phyloP scores from a whole-genome alignment of 176 grass and related monocot species.

The Triticum timopheevii region DNA sequence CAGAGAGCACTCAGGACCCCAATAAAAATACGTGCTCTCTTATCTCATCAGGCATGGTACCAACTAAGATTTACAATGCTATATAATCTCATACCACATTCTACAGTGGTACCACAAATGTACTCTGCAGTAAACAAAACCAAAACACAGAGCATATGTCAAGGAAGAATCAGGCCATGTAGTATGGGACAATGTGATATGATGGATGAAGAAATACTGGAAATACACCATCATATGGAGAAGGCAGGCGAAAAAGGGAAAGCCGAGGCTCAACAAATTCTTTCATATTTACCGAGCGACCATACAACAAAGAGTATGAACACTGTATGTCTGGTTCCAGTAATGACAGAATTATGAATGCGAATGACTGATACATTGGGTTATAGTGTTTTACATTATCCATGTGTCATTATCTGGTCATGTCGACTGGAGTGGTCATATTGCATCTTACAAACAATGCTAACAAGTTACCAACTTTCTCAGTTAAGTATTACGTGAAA shows the following conservation, averaged over 20 bases:
- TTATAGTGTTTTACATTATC: conserved; percentile 4
- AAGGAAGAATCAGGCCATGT: background rate
- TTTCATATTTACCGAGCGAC: background rate
- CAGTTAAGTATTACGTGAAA: background rate
- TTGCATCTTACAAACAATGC: background rate
- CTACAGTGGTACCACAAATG: background rate
- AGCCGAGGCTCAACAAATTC: background rate
- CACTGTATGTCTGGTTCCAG: background rate
- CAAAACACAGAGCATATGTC: background rate
- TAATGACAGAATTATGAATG: conserved; percentile 6
- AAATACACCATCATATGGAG: background rate
- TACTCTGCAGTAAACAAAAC: background rate
- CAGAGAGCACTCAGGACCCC: background rate
- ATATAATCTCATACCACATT: background rate
- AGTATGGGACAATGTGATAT: background rate
- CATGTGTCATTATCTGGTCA: conserved; percentile 6
- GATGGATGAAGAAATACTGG: conserved; percentile 7
- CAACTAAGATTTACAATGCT: background rate
- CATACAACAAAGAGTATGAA: conserved; percentile 3
- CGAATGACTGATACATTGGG: background rate
- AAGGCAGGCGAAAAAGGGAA: background rate
- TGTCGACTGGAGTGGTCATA: background rate
- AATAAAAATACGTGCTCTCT: background rate
- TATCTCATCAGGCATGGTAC: conserved; percentile 14
- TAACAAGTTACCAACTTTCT: background rate